These are phyloP conservation scores for Trichoderma reesei DNA, from an alignment of 495 filamentous ascomycete species.

Conservation along the genomic window DNA sequence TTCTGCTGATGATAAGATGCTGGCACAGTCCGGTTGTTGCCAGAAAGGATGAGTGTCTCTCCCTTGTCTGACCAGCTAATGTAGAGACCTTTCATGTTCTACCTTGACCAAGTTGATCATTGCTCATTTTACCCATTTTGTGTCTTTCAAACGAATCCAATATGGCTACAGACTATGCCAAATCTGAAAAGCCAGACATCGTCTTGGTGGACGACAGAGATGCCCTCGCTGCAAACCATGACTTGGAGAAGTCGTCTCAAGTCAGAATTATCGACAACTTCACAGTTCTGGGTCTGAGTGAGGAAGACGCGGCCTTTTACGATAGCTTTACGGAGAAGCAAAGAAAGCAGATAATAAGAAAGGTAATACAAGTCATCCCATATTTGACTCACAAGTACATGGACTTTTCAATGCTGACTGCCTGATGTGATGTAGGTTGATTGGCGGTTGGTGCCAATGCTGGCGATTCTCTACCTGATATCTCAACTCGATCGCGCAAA, in stretches of 20 bases:
- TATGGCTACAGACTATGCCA: neutral
- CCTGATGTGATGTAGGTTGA: slow-evolving; percentile 17
- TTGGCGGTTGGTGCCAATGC: slow-evolving; percentile 32
- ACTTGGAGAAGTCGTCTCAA: neutral
- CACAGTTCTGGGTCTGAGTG: slow-evolving; percentile 2
- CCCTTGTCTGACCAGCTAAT: neutral
- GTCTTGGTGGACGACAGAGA: neutral
- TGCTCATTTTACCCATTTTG: neutral
- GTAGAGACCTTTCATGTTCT: neutral
- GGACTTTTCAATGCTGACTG: neutral
- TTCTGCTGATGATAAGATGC: neutral
- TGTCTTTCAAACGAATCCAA: neutral
- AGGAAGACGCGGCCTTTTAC: slow-evolving; percentile 2
- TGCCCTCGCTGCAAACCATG: neutral
- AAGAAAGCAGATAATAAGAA: neutral
- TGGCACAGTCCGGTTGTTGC: neutral
- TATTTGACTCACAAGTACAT: too few relatives aligned
- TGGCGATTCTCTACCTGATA: slow-evolving; percentile 36
- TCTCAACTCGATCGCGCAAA: slow-evolving; percentile 25
- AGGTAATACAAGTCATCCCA: neutral
- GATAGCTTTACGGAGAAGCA: neutral
- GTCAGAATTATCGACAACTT: neutral
- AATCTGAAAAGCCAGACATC: neutral
- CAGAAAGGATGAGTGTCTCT: neutral
- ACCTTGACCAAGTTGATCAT: neutral